Evolutionary conservation across 2,329 filamentous ascomycete species (phyloP).

Genomic region (Zasmidium angulare): DNA sequence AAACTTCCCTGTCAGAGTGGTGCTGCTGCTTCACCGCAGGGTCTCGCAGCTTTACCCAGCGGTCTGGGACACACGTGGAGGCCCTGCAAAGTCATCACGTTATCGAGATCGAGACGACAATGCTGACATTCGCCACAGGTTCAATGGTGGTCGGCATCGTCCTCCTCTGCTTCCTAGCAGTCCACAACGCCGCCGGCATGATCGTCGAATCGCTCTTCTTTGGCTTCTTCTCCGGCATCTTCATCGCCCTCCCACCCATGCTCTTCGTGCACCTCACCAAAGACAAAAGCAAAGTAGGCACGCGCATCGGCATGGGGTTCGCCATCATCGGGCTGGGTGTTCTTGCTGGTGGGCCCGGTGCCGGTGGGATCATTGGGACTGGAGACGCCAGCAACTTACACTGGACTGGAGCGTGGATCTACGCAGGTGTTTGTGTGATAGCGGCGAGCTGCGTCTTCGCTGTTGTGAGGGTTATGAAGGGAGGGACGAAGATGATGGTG

Average conservation of each 20-base stretch:
- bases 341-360: slow-evolving; percentile 38
- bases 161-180: slow-evolving; percentile 40
- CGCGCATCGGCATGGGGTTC: slow-evolving; percentile 32
- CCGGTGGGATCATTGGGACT: slow-evolving; percentile 60
- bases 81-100: background rate
- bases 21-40: background rate
- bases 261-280: slow-evolving; percentile 41
- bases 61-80: background rate
- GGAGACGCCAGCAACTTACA: slow-evolving; percentile 60
- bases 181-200: slow-evolving; percentile 35
- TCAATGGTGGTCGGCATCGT: slow-evolving; percentile 36
- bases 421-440: slow-evolving; percentile 29
- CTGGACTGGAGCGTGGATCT: slow-evolving; percentile 45
- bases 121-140: slow-evolving; percentile 16
- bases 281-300: slow-evolving; percentile 46
- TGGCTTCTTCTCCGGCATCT: slow-evolving; percentile 47
- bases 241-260: slow-evolving; percentile 44
- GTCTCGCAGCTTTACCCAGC: no score
- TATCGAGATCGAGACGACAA: background rate
- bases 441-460: slow-evolving; percentile 27
- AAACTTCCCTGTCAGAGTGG: background rate
- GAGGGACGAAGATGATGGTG: slow-evolving; percentile 28
- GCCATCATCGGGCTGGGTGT: slow-evolving; percentile 36
- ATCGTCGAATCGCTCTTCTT: slow-evolving; percentile 39
- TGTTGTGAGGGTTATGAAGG: slow-evolving; percentile 27